Evolutionary conservation across 305 asterid genomes (phyloP), one percentile per base, ranked within the genome.

Genomic region (Andrographis paniculata): DNA sequence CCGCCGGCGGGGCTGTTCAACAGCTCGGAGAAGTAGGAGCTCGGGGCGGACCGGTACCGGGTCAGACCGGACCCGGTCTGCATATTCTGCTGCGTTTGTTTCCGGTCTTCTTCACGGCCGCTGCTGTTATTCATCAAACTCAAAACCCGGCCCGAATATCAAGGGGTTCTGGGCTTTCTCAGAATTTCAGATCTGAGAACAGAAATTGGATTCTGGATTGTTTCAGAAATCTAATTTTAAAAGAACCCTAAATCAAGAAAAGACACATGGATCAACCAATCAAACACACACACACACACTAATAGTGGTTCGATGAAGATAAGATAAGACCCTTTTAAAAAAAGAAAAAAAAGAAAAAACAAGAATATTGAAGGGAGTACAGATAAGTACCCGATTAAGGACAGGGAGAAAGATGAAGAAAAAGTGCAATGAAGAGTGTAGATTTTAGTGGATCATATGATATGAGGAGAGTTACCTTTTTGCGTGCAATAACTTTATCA

Each of bases 21-120:
- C 5, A 81, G 52, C 70, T 57, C 70, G 0, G 80, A 44, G 14
- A 79, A 77, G 56, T 75, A 88, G 1, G 97, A 79, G 60, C 94
- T 88, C 35, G 97, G 97, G 8, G 97, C 97, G 12, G 95, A 88
- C 50, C 80, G 64, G 17, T 88, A 84, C 10, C 97, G 84, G 42
- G 84, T 71, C 54, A 88, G 59, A 14, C 95, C 95, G 17, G 80
- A 60, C 24, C 60, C 77, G 54, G 58, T 39, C 59, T 63, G 71
- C 51, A 38, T 51, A 17, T 56, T 31, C 24, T 50, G 60, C 70
- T 59, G 53, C 9, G 48, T 8, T 1, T 11, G 12, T 1, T 22
- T 41, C 4, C 15, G 21, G 5, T 27, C 20, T 4, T n/a, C 41
- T 6, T 48, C 20, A 5, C 35, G 14, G 11, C 38, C 38, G 14